Evolutionary conservation across 2,329 filamentous ascomycete genomes (phyloP), one percentile per base, ranked within the genome.

Genomic region (Epichloe uncinata): DNA sequence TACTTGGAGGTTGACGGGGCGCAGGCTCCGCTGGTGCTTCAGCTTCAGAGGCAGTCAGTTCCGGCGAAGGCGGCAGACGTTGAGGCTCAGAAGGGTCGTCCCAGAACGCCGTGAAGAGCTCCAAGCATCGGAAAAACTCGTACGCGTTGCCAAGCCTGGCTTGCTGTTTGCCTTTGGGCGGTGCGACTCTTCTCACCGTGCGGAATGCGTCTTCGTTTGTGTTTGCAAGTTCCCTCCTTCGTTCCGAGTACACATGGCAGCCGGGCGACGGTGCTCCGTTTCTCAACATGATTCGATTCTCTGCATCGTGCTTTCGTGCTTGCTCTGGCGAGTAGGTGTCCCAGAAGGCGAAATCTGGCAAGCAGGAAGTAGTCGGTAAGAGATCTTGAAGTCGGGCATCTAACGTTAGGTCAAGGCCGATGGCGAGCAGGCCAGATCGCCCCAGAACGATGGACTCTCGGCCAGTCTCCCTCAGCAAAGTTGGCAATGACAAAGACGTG

Each of bases 101-200:
- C 80, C 80, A 84, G 57, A 73, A 83, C 0, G 68, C 59, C 2
- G 78, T 75, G 58, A 81, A 73, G 26, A 71, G 61, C 57, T 84
- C 80, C 18, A 84, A 68, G 56, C 78, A 76, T 48, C 77, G 77
- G 64, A 76, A 84, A 63, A 84, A 83, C 62, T 83, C 80, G 56
- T 82, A 83, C 5, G 77, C 73, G 55, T 81, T 82, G 13, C 80
- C 80, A 7, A 84, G 64, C 6, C 79, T 74, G 33, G 73, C 71
- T 36, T 74, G 68, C 43, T 70, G 65, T 57, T 74, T 73, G 40
- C 79, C 80, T 40, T 71, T 72, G 35, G 72, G 70, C 1, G 75
- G 66, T 5, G 72, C 70, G n/a, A 82, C 67, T 42, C 80, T 73
- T 22, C 79, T 74, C 49, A 83, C 73, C 1, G 77, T 78, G 26